Evolutionary conservation across 1,284 basidiomycete genomes (phyloP).

Genomic region (Ganoderma sp.): DNA sequence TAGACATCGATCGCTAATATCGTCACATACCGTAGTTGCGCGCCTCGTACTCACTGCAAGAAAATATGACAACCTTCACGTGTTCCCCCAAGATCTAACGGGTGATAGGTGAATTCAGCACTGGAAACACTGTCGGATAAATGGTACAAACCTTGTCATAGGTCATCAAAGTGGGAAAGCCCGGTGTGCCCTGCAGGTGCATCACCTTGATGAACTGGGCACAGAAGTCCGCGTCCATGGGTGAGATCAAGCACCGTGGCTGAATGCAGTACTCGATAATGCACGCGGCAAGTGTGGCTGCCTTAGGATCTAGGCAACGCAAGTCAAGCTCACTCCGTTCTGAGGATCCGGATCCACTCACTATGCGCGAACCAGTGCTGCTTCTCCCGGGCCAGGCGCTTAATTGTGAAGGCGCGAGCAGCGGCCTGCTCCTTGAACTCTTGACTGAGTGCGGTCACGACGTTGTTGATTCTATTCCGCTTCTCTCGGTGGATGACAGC

Average conservation of each 20-base stretch:
- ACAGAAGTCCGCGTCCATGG: constrained; percentile 95
- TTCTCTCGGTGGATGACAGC: constrained; percentile 62
- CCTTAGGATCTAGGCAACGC: constrained; percentile 51
- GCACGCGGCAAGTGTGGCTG: constrained; percentile 58
- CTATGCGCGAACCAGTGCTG: constrained; percentile 86
- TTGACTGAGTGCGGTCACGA: constrained; percentile 59
- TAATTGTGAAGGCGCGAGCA: constrained; percentile 74
- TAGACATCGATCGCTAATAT: not conserved
- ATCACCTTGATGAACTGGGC: constrained; percentile 89
- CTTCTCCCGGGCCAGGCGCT: constrained; percentile 83
- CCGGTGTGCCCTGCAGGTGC: constrained; percentile 85
- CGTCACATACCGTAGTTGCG: constrained; percentile 81
- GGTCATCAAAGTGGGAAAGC: constrained; percentile 85
- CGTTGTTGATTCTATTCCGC: constrained; percentile 66
- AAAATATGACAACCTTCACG: constrained; percentile 85
- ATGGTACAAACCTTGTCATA: constrained; percentile 76
- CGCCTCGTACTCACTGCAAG: constrained; percentile 95
- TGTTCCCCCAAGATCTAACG: constrained; percentile 81
- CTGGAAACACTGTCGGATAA: not conserved
- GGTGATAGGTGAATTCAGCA: constrained; percentile 18
- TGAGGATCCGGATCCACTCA: constrained; percentile 41
- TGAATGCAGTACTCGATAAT: constrained; percentile 92
- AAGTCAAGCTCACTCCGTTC: not conserved
- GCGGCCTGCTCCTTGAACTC: constrained; percentile 82
- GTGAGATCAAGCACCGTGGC: constrained; percentile 90